phyloP scores from a whole-genome alignment of 495 filamentous ascomycete genomes.

The Aspergillus carlsbadensis region DNA sequence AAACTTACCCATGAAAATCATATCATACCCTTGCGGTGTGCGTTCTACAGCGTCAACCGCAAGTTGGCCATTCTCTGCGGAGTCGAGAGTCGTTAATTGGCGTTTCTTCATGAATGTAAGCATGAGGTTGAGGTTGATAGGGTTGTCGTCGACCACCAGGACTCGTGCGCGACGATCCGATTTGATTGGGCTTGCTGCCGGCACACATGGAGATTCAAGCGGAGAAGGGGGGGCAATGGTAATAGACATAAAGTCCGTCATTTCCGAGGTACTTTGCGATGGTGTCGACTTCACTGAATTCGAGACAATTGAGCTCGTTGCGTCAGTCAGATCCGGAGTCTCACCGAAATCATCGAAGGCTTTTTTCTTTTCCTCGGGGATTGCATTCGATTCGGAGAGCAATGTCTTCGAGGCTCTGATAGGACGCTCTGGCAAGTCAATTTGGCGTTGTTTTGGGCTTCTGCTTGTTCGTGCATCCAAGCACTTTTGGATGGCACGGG shows the following conservation, averaged over 20 bases:
- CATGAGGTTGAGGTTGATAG: slow-evolving; percentile 71
- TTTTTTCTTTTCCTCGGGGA: neutral
- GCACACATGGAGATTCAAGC: slow-evolving; percentile 9
- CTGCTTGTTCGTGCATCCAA: slow-evolving; percentile 21
- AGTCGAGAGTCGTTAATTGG: slow-evolving; percentile 34
- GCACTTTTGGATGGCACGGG: slow-evolving; percentile 48
- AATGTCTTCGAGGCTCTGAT: neutral
- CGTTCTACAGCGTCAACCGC: slow-evolving; percentile 51
- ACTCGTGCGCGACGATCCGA: slow-evolving; percentile 30
- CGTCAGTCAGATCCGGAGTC: slow-evolving; percentile 13
- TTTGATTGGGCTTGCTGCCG: neutral
- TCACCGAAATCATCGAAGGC: slow-evolving; percentile 8
- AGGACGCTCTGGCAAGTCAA: slow-evolving; percentile 13
- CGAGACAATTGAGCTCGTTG: slow-evolving; percentile 5
- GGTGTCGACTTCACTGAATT: slow-evolving; percentile 11
- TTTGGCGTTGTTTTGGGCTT: slow-evolving; percentile 17
- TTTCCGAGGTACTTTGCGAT: slow-evolving; percentile 11
- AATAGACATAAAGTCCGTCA: slow-evolving; percentile 1
- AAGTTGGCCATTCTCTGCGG: slow-evolving; percentile 52
- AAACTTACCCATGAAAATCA: slow-evolving; percentile 55
- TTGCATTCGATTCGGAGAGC: neutral
- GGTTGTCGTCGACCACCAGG: slow-evolving; percentile 73
- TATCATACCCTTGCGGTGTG: slow-evolving; percentile 44
- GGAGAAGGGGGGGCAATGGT: slow-evolving; percentile 7
- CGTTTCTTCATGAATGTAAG: slow-evolving; percentile 59